Base-by-base conservation (phyloP, 2,329 filamentous ascomycete genomes). In the Alternaria gaisen region DNA sequence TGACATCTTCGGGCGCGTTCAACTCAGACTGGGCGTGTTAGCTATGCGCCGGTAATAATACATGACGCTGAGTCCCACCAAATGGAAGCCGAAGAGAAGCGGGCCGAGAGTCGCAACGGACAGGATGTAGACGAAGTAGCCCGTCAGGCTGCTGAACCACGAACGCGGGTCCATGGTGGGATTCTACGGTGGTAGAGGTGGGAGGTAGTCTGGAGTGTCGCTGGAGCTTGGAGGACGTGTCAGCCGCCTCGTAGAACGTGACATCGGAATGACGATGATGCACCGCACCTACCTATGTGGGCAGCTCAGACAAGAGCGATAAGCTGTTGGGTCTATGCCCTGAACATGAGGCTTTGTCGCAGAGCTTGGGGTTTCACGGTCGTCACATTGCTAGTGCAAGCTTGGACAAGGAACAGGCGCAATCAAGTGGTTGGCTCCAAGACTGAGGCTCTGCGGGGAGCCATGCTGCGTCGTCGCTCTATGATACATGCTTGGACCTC, bases 1-100 rank as follows among this genome's bases (percentile, higher is more conserved):
- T 91, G 72, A 96, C 92, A 83, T 94, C 90, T 85, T 97, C 90
- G 9, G 95, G 95, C 9, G 94, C 93, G 78, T 99, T 99, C 65
- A 99, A 87, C 79, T 98, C 95, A 70, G 93, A 92, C 94, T 94
- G 72, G 16, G 72, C 16, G 16, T 42, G 68, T 77, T 66, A 75
- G 70, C 59, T 47, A 48, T 26, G 10, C 43, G 58, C 26, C 18
- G 26, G 51, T 43, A 9, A 32, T 9, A 55, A 32, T 9, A 55
- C 44, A 26, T 51, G n/a, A 30, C 18, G 56, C 38, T 44, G 30
- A 12, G 38, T 73, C 66, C 74, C 85, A 95, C 93, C 77, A 98
- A 80, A 80, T 98, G 94, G 80, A 92, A 97, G 64, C 95, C 95
- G 76, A 97, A 99, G 73, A 97, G 93, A 44, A 98, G 86, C 2